Evolutionary conservation across 192 early-diverging fungal genomes (phyloP).

Genomic region (Gamsiella multidivaricata): DNA sequence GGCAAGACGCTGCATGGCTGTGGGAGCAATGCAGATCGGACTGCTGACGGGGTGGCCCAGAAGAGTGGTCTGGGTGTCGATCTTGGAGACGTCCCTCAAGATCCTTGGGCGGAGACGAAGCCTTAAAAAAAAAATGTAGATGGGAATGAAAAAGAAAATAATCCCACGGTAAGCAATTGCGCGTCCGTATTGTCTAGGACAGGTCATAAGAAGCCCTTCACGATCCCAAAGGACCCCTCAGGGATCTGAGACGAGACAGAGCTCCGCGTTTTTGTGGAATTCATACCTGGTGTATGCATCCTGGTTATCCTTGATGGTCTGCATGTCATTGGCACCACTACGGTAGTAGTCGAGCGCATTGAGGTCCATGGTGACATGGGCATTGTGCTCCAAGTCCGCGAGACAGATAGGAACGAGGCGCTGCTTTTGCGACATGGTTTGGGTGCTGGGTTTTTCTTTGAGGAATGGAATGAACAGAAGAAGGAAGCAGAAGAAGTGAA

Average conservation of each 20-base stretch:
- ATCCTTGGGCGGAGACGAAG: slow-evolving; percentile 78
- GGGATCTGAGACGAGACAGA: background rate
- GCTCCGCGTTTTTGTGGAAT: background rate
- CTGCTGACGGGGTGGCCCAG: slow-evolving; percentile 66
- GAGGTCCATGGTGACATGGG: slow-evolving; percentile 56
- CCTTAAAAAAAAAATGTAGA: slow-evolving; percentile 32
- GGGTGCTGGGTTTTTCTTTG: background rate
- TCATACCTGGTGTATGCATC: slow-evolving; percentile 65
- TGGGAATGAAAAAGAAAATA: background rate
- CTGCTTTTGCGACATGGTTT: slow-evolving; percentile 28
- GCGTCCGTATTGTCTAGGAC: no score
- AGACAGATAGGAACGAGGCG: slow-evolving; percentile 43
- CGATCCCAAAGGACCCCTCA: no score
- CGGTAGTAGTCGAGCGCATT: slow-evolving; percentile 89
- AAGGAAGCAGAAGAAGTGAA: background rate
- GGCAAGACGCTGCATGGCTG: slow-evolving; percentile 82
- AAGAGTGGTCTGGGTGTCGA: slow-evolving; percentile 72
- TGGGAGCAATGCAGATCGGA: slow-evolving; percentile 82
- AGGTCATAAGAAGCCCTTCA: no score
- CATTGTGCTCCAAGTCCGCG: slow-evolving; percentile 51
- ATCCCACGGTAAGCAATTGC: no score
- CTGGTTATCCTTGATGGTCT: slow-evolving; percentile 84
- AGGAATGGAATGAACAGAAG: background rate
- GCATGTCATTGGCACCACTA: slow-evolving; percentile 84
- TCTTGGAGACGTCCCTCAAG: slow-evolving; percentile 75